These are phyloP conservation scores for Russula ochroleuca DNA, from an alignment of 768 basidiomycete genomes.

Conservation along the genomic window DNA sequence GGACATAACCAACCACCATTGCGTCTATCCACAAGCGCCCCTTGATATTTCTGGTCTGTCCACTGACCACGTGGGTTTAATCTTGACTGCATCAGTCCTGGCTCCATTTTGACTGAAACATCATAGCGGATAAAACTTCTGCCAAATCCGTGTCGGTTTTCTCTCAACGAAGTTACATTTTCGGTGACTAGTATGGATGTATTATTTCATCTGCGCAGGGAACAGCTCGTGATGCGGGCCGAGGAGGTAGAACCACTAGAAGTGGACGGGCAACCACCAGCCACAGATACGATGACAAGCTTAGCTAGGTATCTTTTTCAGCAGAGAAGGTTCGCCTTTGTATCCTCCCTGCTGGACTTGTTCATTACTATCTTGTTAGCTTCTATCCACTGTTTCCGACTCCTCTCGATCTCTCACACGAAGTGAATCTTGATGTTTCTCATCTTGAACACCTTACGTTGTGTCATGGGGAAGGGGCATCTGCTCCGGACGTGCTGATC, in stretches of 20 bases:
- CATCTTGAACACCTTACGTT: constrained; percentile 55
- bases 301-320: constrained; percentile 76
- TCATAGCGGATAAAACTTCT: constrained; percentile 69
- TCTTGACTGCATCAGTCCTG: neutral
- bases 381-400: constrained; percentile 95
- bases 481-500: constrained; percentile 79
- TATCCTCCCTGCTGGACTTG: neutral
- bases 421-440: constrained; percentile 87
- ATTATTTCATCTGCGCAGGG: constrained; percentile 82
- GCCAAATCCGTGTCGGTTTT: constrained; percentile 84
- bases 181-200: constrained; percentile 81
- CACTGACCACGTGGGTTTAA: constrained; percentile 49
- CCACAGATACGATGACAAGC: constrained; percentile 72
- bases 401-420: constrained; percentile 64
- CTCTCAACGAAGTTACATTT: constrained; percentile 79
- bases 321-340: constrained; percentile 66
- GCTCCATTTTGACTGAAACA: constrained; percentile 1
- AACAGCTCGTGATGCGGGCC: constrained; percentile 69
- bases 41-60: constrained; percentile 40
- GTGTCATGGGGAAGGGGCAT: constrained; percentile 33
- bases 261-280: constrained; percentile 39
- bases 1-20: constrained; percentile 75
- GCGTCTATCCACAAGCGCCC: constrained; percentile 80
- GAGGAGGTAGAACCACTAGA: constrained; percentile 53
- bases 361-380: constrained; percentile 39